Evolutionary conservation across 2,329 filamentous ascomycete species (phyloP).

Genomic region (Nectriaceae sp.): DNA sequence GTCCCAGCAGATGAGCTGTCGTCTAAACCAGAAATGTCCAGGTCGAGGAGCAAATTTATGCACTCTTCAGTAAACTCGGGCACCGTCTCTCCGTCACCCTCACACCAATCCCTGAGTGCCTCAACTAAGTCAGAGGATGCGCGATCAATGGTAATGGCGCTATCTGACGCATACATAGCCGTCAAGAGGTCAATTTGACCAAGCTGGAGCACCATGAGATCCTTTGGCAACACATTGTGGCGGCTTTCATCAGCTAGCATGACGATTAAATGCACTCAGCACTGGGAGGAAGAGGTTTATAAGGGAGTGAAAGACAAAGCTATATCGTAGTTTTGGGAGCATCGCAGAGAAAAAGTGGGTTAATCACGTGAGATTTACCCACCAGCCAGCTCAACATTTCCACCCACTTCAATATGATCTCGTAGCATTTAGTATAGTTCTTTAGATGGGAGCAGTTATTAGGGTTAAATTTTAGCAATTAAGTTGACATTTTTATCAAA

Average conservation of each 20-base stretch:
- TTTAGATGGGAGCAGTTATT: too few species aligned
- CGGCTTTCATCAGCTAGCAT: not conserved
- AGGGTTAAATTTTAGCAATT: too few species aligned
- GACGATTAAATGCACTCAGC: too few species aligned
- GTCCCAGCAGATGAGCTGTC: not conserved
- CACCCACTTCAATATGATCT: too few species aligned
- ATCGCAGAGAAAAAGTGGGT: too few species aligned
- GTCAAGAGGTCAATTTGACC: conserved; percentile 52
- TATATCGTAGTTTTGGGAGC: too few species aligned
- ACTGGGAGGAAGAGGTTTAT: too few species aligned
- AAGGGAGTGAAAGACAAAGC: too few species aligned
- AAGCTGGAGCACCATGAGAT: conserved; percentile 49
- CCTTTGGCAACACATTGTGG: conserved; percentile 34
- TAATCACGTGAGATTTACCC: too few species aligned
- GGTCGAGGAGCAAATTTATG: conserved; percentile 28
- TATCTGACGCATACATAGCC: conserved; percentile 51
- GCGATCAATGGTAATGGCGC: conserved; percentile 33
- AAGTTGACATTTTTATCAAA: too few species aligned
- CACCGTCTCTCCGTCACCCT: conserved; percentile 4
- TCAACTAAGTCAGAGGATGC: conserved; percentile 17
- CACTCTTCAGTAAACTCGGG: conserved; percentile 9
- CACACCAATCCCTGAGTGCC: conserved; percentile 24
- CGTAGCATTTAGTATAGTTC: too few species aligned
- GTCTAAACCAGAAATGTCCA: conserved; percentile 22
- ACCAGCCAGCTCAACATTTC: too few species aligned